A percentile compares a stretch with the other conserved stretches of the same genome.
Conservation (phyloP, 2,329 filamentous ascomycete genomes). For the Beauveria asiatica region DNA sequence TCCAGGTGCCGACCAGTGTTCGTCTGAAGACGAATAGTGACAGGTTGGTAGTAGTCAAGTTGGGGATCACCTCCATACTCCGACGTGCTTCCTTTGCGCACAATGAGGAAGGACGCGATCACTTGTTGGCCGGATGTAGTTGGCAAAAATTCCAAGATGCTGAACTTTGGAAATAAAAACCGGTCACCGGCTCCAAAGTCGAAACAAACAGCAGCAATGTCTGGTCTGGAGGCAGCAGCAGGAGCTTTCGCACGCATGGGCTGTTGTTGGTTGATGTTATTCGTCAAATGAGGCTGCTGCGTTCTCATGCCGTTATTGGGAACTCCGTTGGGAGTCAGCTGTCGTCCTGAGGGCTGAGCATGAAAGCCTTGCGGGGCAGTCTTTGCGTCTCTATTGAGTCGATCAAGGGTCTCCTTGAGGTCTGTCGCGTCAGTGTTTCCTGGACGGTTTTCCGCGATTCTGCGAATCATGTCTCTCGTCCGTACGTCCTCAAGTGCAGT, state of each 20-base stretch:
- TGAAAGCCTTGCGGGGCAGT: slow-evolving; percentile 23
- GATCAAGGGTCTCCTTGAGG: slow-evolving; percentile 44
- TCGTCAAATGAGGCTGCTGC: slow-evolving; percentile 10
- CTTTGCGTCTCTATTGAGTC: slow-evolving; percentile 35
- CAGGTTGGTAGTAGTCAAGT: slow-evolving; percentile 68
- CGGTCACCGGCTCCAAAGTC: slow-evolving; percentile 68
- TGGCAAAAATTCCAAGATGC: slow-evolving; percentile 60
- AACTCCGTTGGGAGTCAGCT: slow-evolving; percentile 22
- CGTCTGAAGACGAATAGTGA: slow-evolving; percentile 54
- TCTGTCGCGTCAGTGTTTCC: slow-evolving; percentile 45
- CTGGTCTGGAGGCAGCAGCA: slow-evolving; percentile 44
- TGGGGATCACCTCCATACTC: slow-evolving; percentile 55
- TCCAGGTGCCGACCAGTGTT: slow-evolving; percentile 49
- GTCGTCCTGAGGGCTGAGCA: slow-evolving; percentile 17
- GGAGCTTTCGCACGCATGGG: slow-evolving; percentile 53
- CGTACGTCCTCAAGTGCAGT: slow-evolving; percentile 44
- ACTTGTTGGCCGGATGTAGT: slow-evolving; percentile 46
- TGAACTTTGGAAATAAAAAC: slow-evolving; percentile 71
- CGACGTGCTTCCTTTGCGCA: slow-evolving; percentile 60
- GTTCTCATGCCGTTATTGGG: slow-evolving; percentile 20
- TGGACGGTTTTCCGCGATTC: slow-evolving; percentile 44
- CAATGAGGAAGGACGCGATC: slow-evolving; percentile 69
- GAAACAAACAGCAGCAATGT: slow-evolving; percentile 58
- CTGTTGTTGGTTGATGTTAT: slow-evolving; percentile 34
- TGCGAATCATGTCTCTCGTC: slow-evolving; percentile 41